Base-by-base conservation (phyloP, 108 stramenopile species). In the Bacterosira constricta region DNA sequence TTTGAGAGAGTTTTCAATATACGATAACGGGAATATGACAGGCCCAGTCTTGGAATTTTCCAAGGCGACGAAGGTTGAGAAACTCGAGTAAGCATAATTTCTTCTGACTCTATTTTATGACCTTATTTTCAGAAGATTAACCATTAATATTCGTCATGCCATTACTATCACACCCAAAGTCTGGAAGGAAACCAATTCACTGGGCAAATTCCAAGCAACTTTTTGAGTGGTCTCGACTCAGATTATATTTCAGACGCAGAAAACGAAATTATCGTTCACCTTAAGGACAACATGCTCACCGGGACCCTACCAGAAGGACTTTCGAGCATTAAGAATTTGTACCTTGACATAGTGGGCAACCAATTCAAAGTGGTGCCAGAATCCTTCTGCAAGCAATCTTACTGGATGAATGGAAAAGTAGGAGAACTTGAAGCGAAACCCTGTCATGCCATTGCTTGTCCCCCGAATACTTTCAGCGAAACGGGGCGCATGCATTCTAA, bases 391-490 rank as follows among this genome's bases (percentile, higher is more conserved):
- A 32, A 44, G 18, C 55, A 81, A 46, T 52, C 76, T 1, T 4
- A 26, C 21, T 81, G 80, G 80, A 81, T 81, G 88, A 64, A 59
- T 44, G 91, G 90, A 15, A 63, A 74, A 29, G 83, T 92, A 29
- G 77, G 69, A 15, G 58, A 69, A 9, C 46, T 86, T 18, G 82
- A 84, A 45, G 20, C 6, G 29, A n/a, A 27, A 29, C 73, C 79
- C 2, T 94, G 93, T 56, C 60, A 90, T 56, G 89, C 87, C 9
- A 86, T 95, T 37, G 65, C 90, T 25, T 95, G 93, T 64, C 89
- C 87, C 8, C 76, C 76, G 27, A 84, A 86, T 41, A 88, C 83
- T 9, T 80, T 52, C 46, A 80, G 66, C 27, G 56, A 57, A 25
- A 47, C 67, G 21, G 79, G 79, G 23, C 71, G 65, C 36, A 56